These are phyloP conservation scores for Plasmodium chabaudi DNA, from an alignment of 169 alveolate species.

Conservation along the genomic window DNA sequence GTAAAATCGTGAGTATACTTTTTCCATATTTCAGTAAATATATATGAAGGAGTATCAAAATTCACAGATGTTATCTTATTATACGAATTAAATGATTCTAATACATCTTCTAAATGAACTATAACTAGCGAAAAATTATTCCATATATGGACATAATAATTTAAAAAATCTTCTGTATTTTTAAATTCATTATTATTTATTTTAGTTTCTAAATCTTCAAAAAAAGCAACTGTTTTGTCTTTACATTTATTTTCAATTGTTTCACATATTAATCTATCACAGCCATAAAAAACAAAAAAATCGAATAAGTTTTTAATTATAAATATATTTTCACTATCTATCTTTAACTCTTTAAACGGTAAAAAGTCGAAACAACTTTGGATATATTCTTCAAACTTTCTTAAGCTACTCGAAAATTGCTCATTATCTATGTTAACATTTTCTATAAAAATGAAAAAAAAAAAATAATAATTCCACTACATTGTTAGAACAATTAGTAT, in stretches of 20 bases:
- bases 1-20: conserved; percentile 22
- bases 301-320: conserved; percentile 32
- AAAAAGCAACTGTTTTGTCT: conserved; percentile 29
- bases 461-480: too few relatives aligned
- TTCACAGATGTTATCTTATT: conserved; percentile 19
- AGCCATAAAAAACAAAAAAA: conserved; percentile 57
- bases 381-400: conserved; percentile 47
- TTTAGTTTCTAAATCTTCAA: conserved; percentile 10
- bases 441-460: neutral
- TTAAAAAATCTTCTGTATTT: conserved; percentile 52
- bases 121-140: conserved; percentile 44
- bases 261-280: conserved; percentile 49
- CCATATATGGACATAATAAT: conserved; percentile 47
- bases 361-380: conserved; percentile 15
- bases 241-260: conserved; percentile 50
- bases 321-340: conserved; percentile 38
- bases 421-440: conserved; percentile 32
- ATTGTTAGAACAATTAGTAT: too few relatives aligned
- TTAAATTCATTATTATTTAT: conserved; percentile 50
- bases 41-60: conserved; percentile 30
- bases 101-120: conserved; percentile 49
- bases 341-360: conserved; percentile 29
- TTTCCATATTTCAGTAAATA: conserved; percentile 54
- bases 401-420: conserved; percentile 10
- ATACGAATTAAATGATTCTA: conserved; percentile 33